Evolutionary conservation across 148 eudicot genomes (phyloP), one percentile per base, ranked within the genome.

Genomic region (Talinum fruticosum): DNA sequence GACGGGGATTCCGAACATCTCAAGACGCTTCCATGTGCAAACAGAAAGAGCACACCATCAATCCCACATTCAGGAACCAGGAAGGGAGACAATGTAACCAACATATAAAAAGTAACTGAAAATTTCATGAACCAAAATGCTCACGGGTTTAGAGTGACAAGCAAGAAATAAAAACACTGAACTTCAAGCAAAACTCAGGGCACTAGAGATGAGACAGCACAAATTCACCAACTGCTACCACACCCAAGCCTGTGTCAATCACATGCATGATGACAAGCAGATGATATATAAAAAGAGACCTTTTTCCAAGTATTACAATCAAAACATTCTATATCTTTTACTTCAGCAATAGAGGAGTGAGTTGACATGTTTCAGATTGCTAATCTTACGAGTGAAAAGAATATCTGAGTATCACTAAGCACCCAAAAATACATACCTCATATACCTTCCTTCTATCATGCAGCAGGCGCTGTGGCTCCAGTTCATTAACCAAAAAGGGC

Each of bases 401-500:
- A 61, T 75, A 62, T 24, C 34, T 38, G 28, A 23, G 66, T 65
- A 57, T n/a, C 73, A 38, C 66, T 12, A 38, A 57, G 28, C 59
- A 59, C 24, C 32, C 23, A 44, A 54, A 32, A 62, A 26, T 18
- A 47, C 87, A 36, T 78, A 93, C 99, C 97, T 96, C 97, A 45
- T 96, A 96, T 30, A 96, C 99, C 82, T 89, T 87, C 83, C 99
- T 89, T 83, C 99, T 87, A 80, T 96, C 99, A 73, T 93, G 99
- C 85, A 96, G 91, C 82, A 93, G 93, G 85, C 90, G 90, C 79
- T 96, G 97, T 47, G 84, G 90, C 77, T 88, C 94, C 86, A 96
- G 78, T 84, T 96, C 97, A 87, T 96, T 96, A 49, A 96, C 90
- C 80, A 96, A 85, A 83, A 85, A 96, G 61, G 99, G 99, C 93